Base-by-base conservation (phyloP, 2,329 filamentous ascomycete genomes). In the Verticillium dahliae region DNA sequence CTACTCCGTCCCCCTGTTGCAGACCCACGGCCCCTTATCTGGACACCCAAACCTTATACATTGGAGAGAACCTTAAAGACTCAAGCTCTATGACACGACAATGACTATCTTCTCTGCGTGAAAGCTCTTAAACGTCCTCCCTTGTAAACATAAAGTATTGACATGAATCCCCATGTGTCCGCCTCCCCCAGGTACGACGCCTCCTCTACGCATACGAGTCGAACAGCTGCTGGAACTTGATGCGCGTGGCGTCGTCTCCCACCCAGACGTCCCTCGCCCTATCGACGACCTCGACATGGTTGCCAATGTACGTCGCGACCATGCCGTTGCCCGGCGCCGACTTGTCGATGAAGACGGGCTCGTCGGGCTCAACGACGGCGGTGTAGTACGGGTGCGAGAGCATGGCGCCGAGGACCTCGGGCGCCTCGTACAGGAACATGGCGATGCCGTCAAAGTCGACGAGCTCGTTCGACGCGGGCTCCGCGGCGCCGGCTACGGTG, bases 301-400 rank as follows among this genome's bases (percentile, higher is more conserved):
- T 62, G 2, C 70, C 70, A 11, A 70, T 60, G 13, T 65, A 71
- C 0, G 67, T 70, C 0, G 70, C 70, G 0, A 72, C 70, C 69
- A 70, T 70, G 0, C 70, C 70, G 4, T 59, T 61, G 2, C 67
- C 67, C 41, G 67, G 65, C 22, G 70, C 69, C 4, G 60, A 50
- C 61, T 72, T 71, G 15, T 72, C 70, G 13, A 72, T 71, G 6
- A 72, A 72, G 4, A 65, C 60, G 41, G 65, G 65, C 64, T 72
- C 70, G 55, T 72, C 70, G 0, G 69, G 70, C 55, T 70, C 69
- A 6, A 72, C 70, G 0, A 72, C 62, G 0, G 68, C 63, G 3
- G 65, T 4, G 57, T 72, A 72, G 62, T 72, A 72, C 5, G 70
- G 69, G 3, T 72, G 70, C 0, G 70, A 62, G 18, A 72, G 61